Base-by-base conservation (phyloP, 805 yeast species). In the Lipomyces japonicus region DNA sequence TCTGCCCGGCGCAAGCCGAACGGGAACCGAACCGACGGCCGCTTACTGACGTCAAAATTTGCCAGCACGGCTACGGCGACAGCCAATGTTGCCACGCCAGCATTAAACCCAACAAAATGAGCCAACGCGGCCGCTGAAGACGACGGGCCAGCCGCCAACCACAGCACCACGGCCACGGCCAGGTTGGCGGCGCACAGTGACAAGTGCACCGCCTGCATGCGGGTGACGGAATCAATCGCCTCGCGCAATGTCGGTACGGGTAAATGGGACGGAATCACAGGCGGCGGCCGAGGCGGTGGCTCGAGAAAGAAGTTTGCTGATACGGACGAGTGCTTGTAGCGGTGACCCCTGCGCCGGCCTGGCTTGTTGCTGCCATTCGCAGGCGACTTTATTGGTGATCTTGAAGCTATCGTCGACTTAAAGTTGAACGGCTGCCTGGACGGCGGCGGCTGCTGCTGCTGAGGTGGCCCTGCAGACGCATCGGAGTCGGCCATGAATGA, bases 221-320 rank as follows among this genome's bases (percentile, higher is more conserved):
- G n/a, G n/a, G n/a, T n/a, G n/a, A 5, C n/a, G n/a, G 12, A 6
- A 16, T 6, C 24, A 5, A 63, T n/a, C n/a, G n/a, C n/a, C n/a
- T n/a, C n/a, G n/a, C 1, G 21, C 23, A 78, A 68, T 22, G 78
- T 82, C 1, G 96, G 96, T 6, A 89, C 80, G 16, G 89, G 86
- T 57, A 82, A 76, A 60, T 76, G 76, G 31, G 76, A 77, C 0
- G 89, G 86, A 16, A 81, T 70, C 37, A 79, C 73, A 31, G 73
- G 68, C 0, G 89, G 84, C 3, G 84, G 81, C 32, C 82, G 74
- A 36, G 74, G 79, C 14, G 89, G 84, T 1, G 97, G 96, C 63
- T 91, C 97, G 67, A 87, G 96, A 65, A 93, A 91, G 65, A 91
- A 77, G 66, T 91, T 90, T 93, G 91, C 85, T 3, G 96, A 88